Evolutionary conservation across 306 rosid genomes (phyloP), one percentile per base, ranked within the genome.

Genomic region (Lablab purpureus): DNA sequence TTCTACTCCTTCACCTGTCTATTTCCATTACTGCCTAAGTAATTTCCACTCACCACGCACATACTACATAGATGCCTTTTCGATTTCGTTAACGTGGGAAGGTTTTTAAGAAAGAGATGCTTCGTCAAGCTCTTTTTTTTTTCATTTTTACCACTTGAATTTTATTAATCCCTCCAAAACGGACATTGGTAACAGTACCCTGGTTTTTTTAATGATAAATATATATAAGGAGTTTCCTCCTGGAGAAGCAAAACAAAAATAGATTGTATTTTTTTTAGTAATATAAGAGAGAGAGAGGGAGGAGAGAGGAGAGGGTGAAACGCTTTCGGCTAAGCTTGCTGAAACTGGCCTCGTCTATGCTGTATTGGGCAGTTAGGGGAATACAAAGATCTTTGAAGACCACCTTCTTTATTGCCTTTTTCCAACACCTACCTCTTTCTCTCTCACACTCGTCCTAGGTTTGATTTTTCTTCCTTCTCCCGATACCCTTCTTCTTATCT

Each of bases 41-140:
- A 72, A 85, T 67, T 74, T 71, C 49, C 73, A 75, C 32, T 43
- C 74, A 66, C 56, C 60, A 34, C 40, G 27, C 13, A 49, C 32
- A 49, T 46, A 49, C 34, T 15, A 56, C 13, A 10, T 23, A 79
- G 63, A 56, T 77, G 82, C 87, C 93, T 93, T 66, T 96, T 96
- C 97, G 98, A 93, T 96, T 90, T 96, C 82, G 90, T 92, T 91
- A 96, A 96, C 94, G 97, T 91, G 90, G 97, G 93, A 93, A 93
- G 91, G 89, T 84, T 76, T 80, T 87, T 81, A 87, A 80, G 83
- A 93, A 91, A 91, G 90, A 85, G 96, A 90, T 75, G 89, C 72
- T 87, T 91, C 25, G 0, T 46, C 13, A 4, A 1, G 23, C 5
- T 51, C 71, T 88, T 77, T 66, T 14, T 4, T 27, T 25, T 4